Conservation (phyloP, 2,329 filamentous ascomycete species). For the Cladosporium sphaerospermum region DNA sequence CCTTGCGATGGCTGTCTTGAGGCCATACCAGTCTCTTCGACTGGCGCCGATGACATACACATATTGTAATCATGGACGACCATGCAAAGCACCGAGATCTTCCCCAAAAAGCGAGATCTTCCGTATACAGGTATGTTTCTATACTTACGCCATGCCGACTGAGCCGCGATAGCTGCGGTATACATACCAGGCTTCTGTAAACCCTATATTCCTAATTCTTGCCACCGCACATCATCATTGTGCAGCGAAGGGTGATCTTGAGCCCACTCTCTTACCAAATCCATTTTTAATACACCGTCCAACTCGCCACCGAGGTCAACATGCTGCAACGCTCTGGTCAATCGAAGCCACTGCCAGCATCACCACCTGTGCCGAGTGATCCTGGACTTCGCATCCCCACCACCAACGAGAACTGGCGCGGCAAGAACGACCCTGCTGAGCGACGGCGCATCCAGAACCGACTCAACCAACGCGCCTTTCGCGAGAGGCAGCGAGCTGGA, state of each 20-base stretch:
- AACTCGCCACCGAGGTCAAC: neutral
- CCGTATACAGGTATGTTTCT: constrained; percentile 3
- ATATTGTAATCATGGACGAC: constrained; percentile 1
- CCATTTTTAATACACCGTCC: neutral
- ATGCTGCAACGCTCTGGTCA: neutral
- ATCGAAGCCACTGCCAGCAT: neutral
- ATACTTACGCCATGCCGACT: neutral
- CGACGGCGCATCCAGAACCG: constrained; percentile 28
- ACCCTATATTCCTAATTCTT: neutral
- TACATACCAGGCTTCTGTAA: too few species aligned
- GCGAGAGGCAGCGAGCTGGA: constrained; percentile 26
- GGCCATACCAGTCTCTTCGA: constrained; percentile 1
- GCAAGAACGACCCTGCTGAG: constrained; percentile 27
- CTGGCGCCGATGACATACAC: constrained; percentile 4
- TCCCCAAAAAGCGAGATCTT: neutral
- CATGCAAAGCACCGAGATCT: neutral
- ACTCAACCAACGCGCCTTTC: constrained; percentile 28
- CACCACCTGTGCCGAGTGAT: neutral
- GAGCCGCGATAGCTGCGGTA: too few species aligned
- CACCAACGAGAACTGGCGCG: constrained; percentile 27
- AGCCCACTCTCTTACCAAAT: neutral
- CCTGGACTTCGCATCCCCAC: constrained; percentile 10
- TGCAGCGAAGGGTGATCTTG: neutral
- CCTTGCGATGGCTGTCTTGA: neutral
- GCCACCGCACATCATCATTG: neutral